Percentiles rank a stretch among this genome's conserved stretches.
These are phyloP conservation scores for Tuber borchii DNA, from an alignment of 495 filamentous ascomycete genomes.

Conservation along the genomic window DNA sequence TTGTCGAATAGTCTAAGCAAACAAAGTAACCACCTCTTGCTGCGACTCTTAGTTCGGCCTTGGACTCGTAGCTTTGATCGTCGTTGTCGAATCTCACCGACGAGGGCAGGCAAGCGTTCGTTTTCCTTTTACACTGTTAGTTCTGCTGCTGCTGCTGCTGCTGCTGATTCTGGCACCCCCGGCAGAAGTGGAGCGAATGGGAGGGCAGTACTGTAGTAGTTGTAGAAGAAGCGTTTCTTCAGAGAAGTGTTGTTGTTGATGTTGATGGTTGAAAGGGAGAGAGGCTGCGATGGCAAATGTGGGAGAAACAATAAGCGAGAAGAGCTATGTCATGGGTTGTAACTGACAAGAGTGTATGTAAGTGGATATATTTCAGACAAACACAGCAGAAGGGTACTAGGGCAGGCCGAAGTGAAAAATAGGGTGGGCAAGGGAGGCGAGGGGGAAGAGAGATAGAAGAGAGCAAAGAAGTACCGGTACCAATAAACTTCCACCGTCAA, in stretches of 20 bases:
- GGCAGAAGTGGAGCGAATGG: not conserved
- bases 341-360: not conserved
- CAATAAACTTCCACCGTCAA: not conserved
- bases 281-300: slow-evolving; percentile 1
- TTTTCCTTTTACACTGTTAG: not conserved
- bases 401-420: not conserved
- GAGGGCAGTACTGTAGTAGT: not conserved
- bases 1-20: not conserved
- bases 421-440: not conserved
- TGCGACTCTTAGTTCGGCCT: not conserved
- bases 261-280: not conserved
- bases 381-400: not conserved
- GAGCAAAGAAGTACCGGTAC: not conserved
- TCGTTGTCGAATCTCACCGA: not conserved
- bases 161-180: not conserved
- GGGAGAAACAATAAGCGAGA: not conserved
- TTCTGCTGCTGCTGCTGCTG: not conserved
- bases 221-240: not conserved
- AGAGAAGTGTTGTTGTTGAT: not conserved
- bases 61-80: not conserved
- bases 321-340: not conserved
- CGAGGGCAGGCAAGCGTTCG: not conserved
- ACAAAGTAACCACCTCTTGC: not conserved
- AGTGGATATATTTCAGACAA: not conserved
- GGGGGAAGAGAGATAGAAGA: not conserved